A percentile compares a stretch with the other conserved stretches of the same genome.
phyloP scores from a whole-genome alignment of 2,329 filamentous ascomycete genomes.

The Colletotrichum chlorophyti region DNA sequence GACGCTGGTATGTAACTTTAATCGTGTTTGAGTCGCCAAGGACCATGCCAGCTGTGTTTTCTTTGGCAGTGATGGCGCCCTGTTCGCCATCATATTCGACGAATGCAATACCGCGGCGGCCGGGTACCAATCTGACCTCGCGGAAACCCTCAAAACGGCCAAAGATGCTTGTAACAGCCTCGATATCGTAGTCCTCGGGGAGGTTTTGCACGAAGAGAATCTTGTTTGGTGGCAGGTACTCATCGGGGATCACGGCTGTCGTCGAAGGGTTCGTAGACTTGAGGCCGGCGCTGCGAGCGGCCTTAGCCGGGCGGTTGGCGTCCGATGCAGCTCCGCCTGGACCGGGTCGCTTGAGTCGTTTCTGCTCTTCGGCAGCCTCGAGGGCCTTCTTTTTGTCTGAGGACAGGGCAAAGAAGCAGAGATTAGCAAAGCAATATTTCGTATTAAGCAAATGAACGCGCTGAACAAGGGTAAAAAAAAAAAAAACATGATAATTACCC shows the following conservation, averaged over 20 bases:
- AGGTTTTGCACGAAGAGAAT: constrained; percentile 94
- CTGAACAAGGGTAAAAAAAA: neutral
- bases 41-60: constrained; percentile 86
- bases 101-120: constrained; percentile 88
- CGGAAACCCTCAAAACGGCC: constrained; percentile 91
- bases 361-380: constrained; percentile 80
- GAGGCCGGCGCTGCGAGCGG: constrained; percentile 74
- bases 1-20: constrained; percentile 95
- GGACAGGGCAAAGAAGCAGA: neutral
- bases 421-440: neutral
- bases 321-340: constrained; percentile 49
- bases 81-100: constrained; percentile 94
- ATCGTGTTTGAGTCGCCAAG: constrained; percentile 76
- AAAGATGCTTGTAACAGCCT: constrained; percentile 81
- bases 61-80: constrained; percentile 91
- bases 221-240: constrained; percentile 97
- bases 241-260: constrained; percentile 86
- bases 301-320: constrained; percentile 69
- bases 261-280: constrained; percentile 75
- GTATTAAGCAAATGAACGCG: neutral
- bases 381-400: constrained; percentile 79
- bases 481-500: constrained; percentile 57
- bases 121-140: constrained; percentile 89
- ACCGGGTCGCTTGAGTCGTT: constrained; percentile 72
- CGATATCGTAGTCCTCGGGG: constrained; percentile 84